Conservation (phyloP, 345 rosid genomes). For the Salix purpurea region DNA sequence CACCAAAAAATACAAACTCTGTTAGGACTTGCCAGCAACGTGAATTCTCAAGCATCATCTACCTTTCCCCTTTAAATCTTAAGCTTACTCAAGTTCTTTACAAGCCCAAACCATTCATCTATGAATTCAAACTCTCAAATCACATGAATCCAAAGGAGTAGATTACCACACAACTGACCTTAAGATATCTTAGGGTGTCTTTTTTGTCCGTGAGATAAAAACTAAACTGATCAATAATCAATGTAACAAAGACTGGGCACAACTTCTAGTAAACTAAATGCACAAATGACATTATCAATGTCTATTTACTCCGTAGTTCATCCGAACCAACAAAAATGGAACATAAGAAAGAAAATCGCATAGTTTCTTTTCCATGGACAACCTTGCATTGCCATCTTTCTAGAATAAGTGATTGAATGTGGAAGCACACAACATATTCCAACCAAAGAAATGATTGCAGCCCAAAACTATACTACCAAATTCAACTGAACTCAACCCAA, state of each 20-base stretch:
- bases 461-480: background rate
- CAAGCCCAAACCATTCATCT: background rate
- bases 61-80: background rate
- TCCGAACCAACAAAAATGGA: background rate
- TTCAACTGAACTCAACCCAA: background rate
- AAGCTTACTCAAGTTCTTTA: background rate
- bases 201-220: background rate
- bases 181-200: background rate
- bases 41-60: background rate
- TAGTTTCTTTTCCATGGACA: background rate
- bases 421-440: background rate
- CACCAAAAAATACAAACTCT: background rate
- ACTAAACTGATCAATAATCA: background rate
- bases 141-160: background rate
- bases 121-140: background rate
- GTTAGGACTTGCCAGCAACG: background rate
- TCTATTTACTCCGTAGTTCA: background rate
- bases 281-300: background rate
- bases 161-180: background rate
- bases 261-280: background rate
- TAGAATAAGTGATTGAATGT: background rate
- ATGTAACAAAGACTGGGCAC: background rate
- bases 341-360: background rate
- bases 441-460: background rate
- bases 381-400: background rate